Evolutionary conservation across 768 basidiomycete species (phyloP).

Genomic region (Kwoniella europaea): DNA sequence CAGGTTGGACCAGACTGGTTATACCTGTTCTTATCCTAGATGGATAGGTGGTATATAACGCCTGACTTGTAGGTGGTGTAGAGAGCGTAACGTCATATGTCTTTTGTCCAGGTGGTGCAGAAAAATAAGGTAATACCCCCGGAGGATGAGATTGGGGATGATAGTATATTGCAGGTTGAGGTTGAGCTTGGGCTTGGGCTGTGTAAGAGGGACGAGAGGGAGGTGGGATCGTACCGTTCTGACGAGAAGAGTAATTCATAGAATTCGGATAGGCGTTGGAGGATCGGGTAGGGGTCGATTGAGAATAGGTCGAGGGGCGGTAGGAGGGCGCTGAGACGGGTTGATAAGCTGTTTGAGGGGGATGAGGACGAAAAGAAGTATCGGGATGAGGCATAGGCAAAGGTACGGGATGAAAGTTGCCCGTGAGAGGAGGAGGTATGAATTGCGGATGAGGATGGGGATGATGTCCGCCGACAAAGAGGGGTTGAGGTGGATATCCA

Average conservation of each 20-base stretch:
- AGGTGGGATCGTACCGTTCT: neutral
- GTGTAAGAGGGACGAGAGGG: neutral
- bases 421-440: neutral
- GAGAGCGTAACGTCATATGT: conserved; percentile 36
- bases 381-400: too few relatives aligned
- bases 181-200: conserved; percentile 3
- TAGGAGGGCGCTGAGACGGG: conserved; percentile 2
- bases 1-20: conserved; percentile 88
- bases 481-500: neutral
- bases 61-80: conserved; percentile 63
- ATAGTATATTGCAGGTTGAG: conserved; percentile 22
- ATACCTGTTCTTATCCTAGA: conserved; percentile 89
- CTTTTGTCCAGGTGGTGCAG: conserved; percentile 47
- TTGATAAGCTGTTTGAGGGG: conserved; percentile 12
- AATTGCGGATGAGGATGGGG: neutral
- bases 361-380: neutral
- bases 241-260: neutral
- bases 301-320: neutral
- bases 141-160: conserved; percentile 33
- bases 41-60: conserved; percentile 78
- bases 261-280: conserved; percentile 2
- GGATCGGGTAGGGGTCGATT: conserved; percentile 9
- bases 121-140: conserved; percentile 43
- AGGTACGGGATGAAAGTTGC: neutral
- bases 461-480: neutral